Conservation (phyloP, 148 eudicot genomes). For the Linanthus parryae region DNA sequence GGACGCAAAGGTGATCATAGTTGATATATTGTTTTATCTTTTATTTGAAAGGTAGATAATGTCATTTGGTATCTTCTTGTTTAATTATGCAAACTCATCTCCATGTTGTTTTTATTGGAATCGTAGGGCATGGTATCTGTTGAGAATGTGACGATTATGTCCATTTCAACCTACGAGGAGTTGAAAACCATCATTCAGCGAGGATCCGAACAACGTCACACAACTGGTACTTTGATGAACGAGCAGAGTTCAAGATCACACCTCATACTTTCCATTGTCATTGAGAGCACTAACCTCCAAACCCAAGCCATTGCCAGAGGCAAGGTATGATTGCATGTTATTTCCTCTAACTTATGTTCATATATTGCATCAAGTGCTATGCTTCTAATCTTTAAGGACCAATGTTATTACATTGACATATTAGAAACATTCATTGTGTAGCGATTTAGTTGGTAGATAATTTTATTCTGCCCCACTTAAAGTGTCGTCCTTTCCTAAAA, state of each 20-base stretch:
- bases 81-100: neutral
- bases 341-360: too few relatives aligned
- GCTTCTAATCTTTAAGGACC: too few relatives aligned
- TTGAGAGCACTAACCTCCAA: conserved; percentile 96
- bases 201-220: conserved; percentile 93
- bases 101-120: neutral
- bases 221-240: conserved; percentile 94
- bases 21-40: neutral
- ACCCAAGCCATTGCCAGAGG: conserved; percentile 92
- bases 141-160: conserved; percentile 64
- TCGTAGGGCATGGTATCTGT: conserved; percentile 89
- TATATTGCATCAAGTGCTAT: too few relatives aligned
- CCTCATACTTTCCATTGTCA: conserved; percentile 74
- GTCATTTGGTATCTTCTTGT: neutral
- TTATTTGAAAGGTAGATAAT: neutral
- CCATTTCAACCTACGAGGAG: conserved; percentile 68
- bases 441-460: too few relatives aligned
- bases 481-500: too few relatives aligned
- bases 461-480: too few relatives aligned
- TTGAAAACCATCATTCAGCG: conserved; percentile 61
- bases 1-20: conserved; percentile 69
- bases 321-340: conserved; percentile 47
- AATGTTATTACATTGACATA: too few relatives aligned
- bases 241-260: conserved; percentile 97
- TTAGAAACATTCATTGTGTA: too few relatives aligned